phyloP scores from a whole-genome alignment of 2,329 filamentous ascomycete genomes.

The Monosporascus sp. region DNA sequence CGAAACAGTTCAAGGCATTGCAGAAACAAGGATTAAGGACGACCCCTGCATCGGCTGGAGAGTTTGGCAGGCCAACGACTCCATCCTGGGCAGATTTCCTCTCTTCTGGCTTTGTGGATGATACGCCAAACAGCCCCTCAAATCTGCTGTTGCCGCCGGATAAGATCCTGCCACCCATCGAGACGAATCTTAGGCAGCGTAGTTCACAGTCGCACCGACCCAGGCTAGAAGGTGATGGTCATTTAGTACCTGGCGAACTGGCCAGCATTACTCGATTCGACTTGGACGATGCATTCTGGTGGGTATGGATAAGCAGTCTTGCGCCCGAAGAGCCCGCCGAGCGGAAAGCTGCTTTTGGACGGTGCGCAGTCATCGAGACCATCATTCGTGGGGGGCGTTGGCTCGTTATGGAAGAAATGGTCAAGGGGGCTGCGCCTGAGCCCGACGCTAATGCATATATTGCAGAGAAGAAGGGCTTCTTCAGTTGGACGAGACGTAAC shows the following conservation, averaged over 20 bases:
- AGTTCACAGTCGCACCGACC: conserved; percentile 83
- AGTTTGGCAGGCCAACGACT: conserved; percentile 77
- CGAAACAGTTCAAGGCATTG: conserved; percentile 33
- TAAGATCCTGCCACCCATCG: conserved; percentile 83
- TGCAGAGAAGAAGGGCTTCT: conserved; percentile 91
- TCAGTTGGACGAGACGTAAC: conserved; percentile 74
- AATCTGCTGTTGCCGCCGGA: conserved; percentile 83
- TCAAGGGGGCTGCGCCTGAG: conserved; percentile 85
- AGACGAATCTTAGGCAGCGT: conserved; percentile 63
- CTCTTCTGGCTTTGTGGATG: conserved; percentile 84
- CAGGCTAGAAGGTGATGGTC: conserved; percentile 60
- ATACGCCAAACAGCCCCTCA: conserved; percentile 54
- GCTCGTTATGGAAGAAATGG: conserved; percentile 94
- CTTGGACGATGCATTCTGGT: conserved; percentile 96
- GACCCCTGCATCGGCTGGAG: conserved; percentile 61
- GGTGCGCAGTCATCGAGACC: conserved; percentile 90
- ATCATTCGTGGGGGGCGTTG: conserved; percentile 74
- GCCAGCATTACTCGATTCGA: conserved; percentile 84
- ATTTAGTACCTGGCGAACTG: conserved; percentile 84
- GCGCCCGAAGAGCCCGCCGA: conserved; percentile 81
- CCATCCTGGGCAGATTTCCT: conserved; percentile 98
- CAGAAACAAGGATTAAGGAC: conserved; percentile 50
- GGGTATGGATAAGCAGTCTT: conserved; percentile 98
- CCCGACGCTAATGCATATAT: conserved; percentile 83
- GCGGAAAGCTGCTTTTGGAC: conserved; percentile 88